A percentile compares a stretch with the other conserved stretches of the same genome.
Conservation (phyloP, 2,329 filamentous ascomycete genomes). For the Aaosphaeria arxii region DNA sequence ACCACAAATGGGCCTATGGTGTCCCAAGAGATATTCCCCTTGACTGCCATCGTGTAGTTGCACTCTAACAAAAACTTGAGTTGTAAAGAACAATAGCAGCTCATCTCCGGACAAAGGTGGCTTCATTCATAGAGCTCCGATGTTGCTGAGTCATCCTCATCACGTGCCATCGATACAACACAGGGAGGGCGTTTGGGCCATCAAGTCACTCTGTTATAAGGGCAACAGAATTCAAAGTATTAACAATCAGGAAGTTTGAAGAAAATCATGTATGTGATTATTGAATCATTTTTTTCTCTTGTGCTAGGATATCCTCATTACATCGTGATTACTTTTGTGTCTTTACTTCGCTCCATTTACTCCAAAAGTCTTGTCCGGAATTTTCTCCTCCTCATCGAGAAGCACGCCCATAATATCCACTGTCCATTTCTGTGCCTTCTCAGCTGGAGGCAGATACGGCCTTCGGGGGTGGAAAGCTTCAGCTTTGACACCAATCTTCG, state of each 20-base stretch:
- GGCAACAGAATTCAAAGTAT: too few relatives aligned
- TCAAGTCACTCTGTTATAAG: too few relatives aligned
- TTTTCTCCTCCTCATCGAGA: conserved; percentile 25
- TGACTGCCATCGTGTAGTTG: conserved; percentile 14
- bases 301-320: too few relatives aligned
- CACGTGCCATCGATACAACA: not conserved
- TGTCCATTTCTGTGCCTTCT: conserved; percentile 43
- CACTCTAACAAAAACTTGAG: not conserved
- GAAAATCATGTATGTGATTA: too few relatives aligned
- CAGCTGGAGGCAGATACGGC: conserved; percentile 41
- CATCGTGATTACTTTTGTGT: not conserved
- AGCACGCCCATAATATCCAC: conserved; percentile 41
- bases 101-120: not conserved
- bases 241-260: too few relatives aligned
- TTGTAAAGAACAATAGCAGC: not conserved
- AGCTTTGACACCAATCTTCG: conserved; percentile 37
- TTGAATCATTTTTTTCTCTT: too few relatives aligned
- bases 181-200: too few relatives aligned
- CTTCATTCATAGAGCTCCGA: not conserved
- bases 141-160: not conserved
- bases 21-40: conserved; percentile 25
- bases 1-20: conserved; percentile 28
- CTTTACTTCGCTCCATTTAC: conserved; percentile 1
- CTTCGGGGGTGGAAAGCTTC: conserved; percentile 42
- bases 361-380: conserved; percentile 1